Percentiles rank a stretch among this genome's conserved stretches.
phyloP scores from a whole-genome alignment of 306 rosid genomes.

The Argentina anserina region DNA sequence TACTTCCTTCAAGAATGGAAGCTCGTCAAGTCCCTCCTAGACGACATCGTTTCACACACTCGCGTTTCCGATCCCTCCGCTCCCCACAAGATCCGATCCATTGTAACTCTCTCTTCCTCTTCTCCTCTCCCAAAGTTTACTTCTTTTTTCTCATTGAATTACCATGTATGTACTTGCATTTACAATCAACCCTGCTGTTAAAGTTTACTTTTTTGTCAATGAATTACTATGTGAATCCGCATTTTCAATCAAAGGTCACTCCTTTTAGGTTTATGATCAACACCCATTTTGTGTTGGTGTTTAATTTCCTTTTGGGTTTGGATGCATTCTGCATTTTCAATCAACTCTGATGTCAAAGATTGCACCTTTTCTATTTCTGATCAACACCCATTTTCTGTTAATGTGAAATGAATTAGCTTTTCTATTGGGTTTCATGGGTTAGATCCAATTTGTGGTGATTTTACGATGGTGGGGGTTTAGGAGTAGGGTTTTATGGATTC shows the following conservation, averaged over 20 bases:
- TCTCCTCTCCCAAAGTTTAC: no score
- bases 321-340: background rate
- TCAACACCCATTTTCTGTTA: background rate
- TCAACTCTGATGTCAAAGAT: background rate
- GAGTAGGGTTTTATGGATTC: background rate
- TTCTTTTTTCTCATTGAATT: no score
- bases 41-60: constrained; percentile 64
- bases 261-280: no score
- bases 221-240: no score
- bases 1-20: constrained; percentile 94
- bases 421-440: background rate
- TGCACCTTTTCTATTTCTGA: background rate
- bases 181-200: no score
- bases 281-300: no score
- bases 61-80: constrained; percentile 59
- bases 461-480: background rate
- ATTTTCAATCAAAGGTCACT: no score
- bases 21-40: constrained; percentile 61
- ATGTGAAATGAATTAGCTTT: background rate
- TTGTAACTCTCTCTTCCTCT: constrained; percentile 38
- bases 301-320: no score
- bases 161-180: no score
- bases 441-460: background rate
- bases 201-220: no score
- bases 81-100: constrained; percentile 82